These are phyloP conservation scores for Carex scoparia DNA, from an alignment of 176 grass and related monocot species.

Conservation along the genomic window DNA sequence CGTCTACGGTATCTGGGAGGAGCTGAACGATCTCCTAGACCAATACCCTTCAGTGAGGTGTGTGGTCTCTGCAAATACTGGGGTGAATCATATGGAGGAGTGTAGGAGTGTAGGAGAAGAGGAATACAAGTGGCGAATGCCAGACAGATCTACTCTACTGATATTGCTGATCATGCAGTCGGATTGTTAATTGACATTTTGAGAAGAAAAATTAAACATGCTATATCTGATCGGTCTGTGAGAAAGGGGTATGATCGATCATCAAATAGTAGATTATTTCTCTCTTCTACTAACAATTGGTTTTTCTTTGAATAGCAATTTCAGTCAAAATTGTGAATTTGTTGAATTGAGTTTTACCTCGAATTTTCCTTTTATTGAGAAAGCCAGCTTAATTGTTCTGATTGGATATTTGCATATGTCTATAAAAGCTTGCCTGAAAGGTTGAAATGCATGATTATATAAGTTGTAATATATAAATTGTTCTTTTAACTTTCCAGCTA, in stretches of 20 bases:
- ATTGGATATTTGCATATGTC: background rate
- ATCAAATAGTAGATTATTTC: background rate
- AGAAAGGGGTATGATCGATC: background rate
- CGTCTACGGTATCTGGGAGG: too few relatives aligned
- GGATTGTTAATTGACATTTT: constrained; percentile 31
- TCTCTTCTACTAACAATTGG: background rate
- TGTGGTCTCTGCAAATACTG: constrained; percentile 7
- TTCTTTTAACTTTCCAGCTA: constrained; percentile 21
- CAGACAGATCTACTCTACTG: constrained; percentile 13
- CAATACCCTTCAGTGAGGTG: background rate
- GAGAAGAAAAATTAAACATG: background rate
- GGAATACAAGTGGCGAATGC: constrained; percentile 32
- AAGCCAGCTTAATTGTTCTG: background rate
- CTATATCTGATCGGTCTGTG: constrained; percentile 21
- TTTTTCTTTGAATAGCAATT: background rate
- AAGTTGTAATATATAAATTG: background rate
- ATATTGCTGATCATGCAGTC: constrained; percentile 34
- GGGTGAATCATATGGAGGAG: constrained; percentile 30
- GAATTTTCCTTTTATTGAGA: background rate
- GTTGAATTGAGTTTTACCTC: background rate
- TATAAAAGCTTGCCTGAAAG: background rate
- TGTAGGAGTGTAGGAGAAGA: constrained; percentile 6
- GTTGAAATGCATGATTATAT: background rate
- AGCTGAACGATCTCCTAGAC: too few relatives aligned
- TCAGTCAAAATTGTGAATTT: background rate